Evolutionary conservation across 495 filamentous ascomycete species (phyloP), one percentile per base, ranked within the genome.

Genomic region (Xylaria telfairii): DNA sequence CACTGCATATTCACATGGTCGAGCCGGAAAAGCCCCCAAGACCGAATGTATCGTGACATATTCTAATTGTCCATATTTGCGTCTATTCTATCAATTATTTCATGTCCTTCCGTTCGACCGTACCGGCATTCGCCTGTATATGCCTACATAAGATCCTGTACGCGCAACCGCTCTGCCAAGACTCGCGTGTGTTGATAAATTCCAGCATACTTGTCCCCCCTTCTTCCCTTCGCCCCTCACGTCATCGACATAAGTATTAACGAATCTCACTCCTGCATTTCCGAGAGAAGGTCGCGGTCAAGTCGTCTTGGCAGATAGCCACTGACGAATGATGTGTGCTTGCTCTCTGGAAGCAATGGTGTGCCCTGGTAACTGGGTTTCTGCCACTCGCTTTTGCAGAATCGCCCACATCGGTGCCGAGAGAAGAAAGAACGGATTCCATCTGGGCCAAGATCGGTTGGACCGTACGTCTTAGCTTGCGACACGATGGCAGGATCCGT

Each of bases 401-500:
- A 64, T 34, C 17, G 42, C 42, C 41, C 42, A n/a, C 74, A 76
- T 24, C n/a, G 13, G 30, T 82, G 80, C 32, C 72, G 68, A n/a
- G 72, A 74, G 68, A 80, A 81, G 73, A 81, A 81, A 12, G 72
- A 74, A 69, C 74, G 77, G 54, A 82, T 82, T 12, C 79, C 79
- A 5, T 73, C 51, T 1, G 72, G 65, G 8, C 79, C 81, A 6
- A 82, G 73, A 32, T 82, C 81, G 10, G 79, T 79, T n/a, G 79
- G 77, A 6, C 79, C 80, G 49, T 78, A 82, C 17, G 76, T 71
- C 30, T 74, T 30, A 15, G 42, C 72, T 0, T 69, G 71, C 0
- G 81, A 81, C 26, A 81, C 46, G 44, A 82, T 81, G 47, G 75
- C 80, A 1, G 79, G 81, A 67, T 81, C 78, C 0, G 81, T 77